A percentile compares a stretch with the other conserved stretches of the same genome.
Conservation (phyloP, 2,329 filamentous ascomycete species). For the Cercospora beticola region DNA sequence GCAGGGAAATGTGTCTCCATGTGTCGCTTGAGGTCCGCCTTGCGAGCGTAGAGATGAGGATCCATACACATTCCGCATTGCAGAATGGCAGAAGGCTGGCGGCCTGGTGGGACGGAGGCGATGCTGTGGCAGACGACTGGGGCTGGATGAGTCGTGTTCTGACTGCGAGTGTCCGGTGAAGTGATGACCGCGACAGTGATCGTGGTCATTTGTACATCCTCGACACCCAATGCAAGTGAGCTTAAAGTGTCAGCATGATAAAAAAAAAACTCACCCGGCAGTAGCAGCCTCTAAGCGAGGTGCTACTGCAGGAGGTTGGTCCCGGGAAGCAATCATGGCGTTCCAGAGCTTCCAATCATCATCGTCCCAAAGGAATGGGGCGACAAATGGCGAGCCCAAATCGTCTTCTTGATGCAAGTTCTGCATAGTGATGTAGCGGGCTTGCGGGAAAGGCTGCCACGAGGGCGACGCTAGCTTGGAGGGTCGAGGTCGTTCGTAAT, state of each 20-base stretch:
- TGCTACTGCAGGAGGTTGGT: neutral
- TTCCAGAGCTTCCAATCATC: neutral
- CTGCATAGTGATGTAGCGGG: neutral
- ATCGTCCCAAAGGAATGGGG: neutral
- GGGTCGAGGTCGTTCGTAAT: neutral
- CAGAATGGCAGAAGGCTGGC: slow-evolving; percentile 8
- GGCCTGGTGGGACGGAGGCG: slow-evolving; percentile 10
- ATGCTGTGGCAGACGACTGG: slow-evolving; percentile 9
- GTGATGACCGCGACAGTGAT: too few species aligned
- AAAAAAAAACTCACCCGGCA: neutral
- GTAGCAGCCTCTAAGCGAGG: neutral
- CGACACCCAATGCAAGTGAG: too few species aligned
- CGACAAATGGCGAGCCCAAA: neutral
- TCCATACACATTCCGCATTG: slow-evolving; percentile 26
- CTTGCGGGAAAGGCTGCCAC: neutral
- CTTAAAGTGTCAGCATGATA: too few species aligned
- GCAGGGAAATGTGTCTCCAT: slow-evolving; percentile 22
- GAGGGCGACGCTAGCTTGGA: neutral
- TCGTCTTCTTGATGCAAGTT: neutral
- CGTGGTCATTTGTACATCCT: too few species aligned
- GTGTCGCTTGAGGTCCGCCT: slow-evolving; percentile 29
- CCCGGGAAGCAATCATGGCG: neutral
- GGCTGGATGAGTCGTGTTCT: too few species aligned
- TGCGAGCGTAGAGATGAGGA: slow-evolving; percentile 24
- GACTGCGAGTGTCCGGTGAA: too few species aligned